Evolutionary conservation across 768 basidiomycete genomes (phyloP), one percentile per base, ranked within the genome.

Genomic region (Hortiboletus campestris): DNA sequence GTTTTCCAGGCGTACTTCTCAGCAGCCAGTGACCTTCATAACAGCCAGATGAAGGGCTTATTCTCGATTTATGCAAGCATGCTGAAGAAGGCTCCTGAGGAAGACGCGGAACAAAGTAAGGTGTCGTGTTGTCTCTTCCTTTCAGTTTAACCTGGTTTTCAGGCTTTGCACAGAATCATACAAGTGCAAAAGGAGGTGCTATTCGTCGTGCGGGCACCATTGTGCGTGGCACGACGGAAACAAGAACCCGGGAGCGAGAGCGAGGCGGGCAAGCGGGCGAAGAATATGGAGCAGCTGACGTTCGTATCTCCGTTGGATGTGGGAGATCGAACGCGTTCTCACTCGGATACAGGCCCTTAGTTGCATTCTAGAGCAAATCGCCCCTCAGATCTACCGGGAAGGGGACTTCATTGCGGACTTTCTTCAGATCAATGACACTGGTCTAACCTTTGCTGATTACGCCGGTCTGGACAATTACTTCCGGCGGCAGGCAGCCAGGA

Each of bases 381-480:
- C 84, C 0, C 82, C 83, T 5, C 78, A 85, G 53, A 80, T 97
- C n/a, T 85, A 88, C 57, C 81, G 80, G 12, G 95, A 98, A 73
- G 85, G 89, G 63, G 86, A 86, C 32, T 98, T 97, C 72, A 85
- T 97, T 57, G 82, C 87, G 10, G 90, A 94, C 63, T 98, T 98
- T 72, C 75, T 98, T 46, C 94, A 94, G 67, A 89, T 97, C 67
- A 92, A 93, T 59, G 89, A 95, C 57, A 82, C 85, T 20, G 85
- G 85, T 17, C 79, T 94, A 14, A 97, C 96, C 1, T 98, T 94
- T 70, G 96, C 96, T 14, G 96, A 98, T 73, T 94, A 96, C 63
- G 91, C 93, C 84, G 85, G 85, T 43, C 75, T 98, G 56, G 96
- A 98, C 67, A 92, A 85, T 57, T 98, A 97, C 72, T 97, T 97